Percentiles rank a stretch among this genome's conserved stretches.
Evolutionary conservation across 2,329 filamentous ascomycete genomes (phyloP).

Genomic region (Sclerotinia minor): DNA sequence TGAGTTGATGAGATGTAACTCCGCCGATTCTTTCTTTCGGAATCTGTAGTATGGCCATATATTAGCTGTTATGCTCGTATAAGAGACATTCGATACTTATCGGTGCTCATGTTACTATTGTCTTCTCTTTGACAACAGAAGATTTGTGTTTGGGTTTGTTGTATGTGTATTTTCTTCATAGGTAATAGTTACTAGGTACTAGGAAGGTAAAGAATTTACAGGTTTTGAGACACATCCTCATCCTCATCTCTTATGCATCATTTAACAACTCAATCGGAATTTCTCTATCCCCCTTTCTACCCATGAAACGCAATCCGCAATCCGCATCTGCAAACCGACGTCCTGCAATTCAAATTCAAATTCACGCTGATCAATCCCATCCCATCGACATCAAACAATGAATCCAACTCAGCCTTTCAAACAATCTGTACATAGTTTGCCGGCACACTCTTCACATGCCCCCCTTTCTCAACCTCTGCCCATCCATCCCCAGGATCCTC

Average conservation of each 20-base stretch:
- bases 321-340: neutral
- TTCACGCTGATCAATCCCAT: neutral
- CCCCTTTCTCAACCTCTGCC: conserved; percentile 94
- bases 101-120: neutral
- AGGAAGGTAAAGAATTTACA: neutral
- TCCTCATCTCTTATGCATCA: too few species aligned
- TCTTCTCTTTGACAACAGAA: too few species aligned
- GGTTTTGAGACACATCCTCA: neutral
- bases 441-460: conserved; percentile 82
- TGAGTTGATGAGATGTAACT: neutral
- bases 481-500: conserved; percentile 91
- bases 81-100: neutral
- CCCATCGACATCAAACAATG: neutral
- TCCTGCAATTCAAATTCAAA: too few species aligned
- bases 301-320: too few species aligned
- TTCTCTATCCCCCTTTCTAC: neutral
- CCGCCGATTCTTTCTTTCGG: neutral
- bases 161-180: neutral
- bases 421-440: conserved; percentile 80
- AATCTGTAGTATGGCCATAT: neutral
- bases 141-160: neutral
- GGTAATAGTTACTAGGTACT: neutral
- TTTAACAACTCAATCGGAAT: neutral
- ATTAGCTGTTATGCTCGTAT: neutral
- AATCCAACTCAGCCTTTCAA: conserved; percentile 25